Percentiles rank a stretch among this genome's conserved stretches.
phyloP scores from a whole-genome alignment of 1,139 yeast genomes.

The Sugiyamaella japonica region DNA sequence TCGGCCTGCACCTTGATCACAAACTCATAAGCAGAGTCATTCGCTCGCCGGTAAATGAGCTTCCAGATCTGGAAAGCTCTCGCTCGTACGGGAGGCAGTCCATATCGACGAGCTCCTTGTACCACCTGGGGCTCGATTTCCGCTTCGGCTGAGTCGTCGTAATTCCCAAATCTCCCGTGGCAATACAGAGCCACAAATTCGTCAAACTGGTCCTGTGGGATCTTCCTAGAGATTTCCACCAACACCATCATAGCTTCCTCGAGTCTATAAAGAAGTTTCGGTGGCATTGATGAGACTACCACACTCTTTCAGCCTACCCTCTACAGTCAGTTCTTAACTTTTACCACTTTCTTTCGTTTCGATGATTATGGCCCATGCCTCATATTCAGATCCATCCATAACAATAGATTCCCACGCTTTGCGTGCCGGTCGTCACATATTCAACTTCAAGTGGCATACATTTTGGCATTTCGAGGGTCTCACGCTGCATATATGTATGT shows the following conservation, averaged over 20 bases:
- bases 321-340: neutral
- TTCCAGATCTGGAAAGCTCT: constrained; percentile 25
- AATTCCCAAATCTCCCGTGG: constrained; percentile 26
- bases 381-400: neutral
- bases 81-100: constrained; percentile 24
- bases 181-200: constrained; percentile 25
- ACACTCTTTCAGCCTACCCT: neutral
- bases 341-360: too few species aligned
- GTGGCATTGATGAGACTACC: neutral
- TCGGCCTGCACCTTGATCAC: constrained; percentile 23
- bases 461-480: neutral
- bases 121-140: constrained; percentile 18
- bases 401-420: neutral
- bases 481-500: neutral
- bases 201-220: constrained; percentile 20
- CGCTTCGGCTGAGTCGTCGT: constrained; percentile 20
- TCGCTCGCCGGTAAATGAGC: constrained; percentile 23
- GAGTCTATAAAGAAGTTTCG: constrained; percentile 12
- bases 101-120: constrained; percentile 18
- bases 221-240: constrained; percentile 20
- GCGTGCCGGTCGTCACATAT: neutral
- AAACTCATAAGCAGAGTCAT: constrained; percentile 24
- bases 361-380: neutral
- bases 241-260: constrained; percentile 27
- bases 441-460: neutral